Evolutionary conservation across 768 basidiomycete species (phyloP).

Genomic region (Boletus huronensis): DNA sequence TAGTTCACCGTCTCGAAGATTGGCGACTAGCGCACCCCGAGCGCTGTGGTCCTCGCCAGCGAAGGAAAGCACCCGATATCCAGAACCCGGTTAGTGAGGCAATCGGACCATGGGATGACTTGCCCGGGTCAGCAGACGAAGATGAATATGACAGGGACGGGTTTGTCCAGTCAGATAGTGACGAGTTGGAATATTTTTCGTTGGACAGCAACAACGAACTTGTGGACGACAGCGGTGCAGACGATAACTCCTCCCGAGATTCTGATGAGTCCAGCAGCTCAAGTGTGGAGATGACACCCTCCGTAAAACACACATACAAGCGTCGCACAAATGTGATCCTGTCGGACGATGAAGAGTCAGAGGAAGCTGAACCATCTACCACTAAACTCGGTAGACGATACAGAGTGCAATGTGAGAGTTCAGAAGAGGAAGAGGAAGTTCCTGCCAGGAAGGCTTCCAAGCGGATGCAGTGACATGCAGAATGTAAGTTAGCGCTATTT

Average conservation of each 20-base stretch:
- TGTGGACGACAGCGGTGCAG: background rate
- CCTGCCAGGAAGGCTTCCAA: background rate
- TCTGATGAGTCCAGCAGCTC: background rate
- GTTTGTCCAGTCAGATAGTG: constrained; percentile 9
- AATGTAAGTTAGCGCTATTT: background rate
- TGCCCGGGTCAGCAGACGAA: constrained; percentile 9
- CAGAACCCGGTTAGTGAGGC: constrained; percentile 15
- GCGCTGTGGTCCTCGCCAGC: background rate
- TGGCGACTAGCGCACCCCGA: constrained; percentile 12
- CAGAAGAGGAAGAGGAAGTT: background rate
- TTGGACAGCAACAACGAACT: background rate
- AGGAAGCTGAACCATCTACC: background rate
- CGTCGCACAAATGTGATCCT: background rate
- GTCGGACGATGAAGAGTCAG: constrained; percentile 6
- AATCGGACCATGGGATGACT: constrained; percentile 16
- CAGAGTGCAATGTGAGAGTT: background rate
- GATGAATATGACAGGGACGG: background rate
- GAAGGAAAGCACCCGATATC: background rate
- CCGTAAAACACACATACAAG: background rate
- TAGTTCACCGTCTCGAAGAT: constrained; percentile 7
- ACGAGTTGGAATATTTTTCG: background rate
- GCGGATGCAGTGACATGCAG: background rate
- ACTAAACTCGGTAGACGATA: constrained; percentile 6
- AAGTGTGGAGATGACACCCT: background rate
- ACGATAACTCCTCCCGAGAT: background rate